Conservation (phyloP, 2,329 filamentous ascomycete genomes). For the Thielaviopsis musarum region DNA sequence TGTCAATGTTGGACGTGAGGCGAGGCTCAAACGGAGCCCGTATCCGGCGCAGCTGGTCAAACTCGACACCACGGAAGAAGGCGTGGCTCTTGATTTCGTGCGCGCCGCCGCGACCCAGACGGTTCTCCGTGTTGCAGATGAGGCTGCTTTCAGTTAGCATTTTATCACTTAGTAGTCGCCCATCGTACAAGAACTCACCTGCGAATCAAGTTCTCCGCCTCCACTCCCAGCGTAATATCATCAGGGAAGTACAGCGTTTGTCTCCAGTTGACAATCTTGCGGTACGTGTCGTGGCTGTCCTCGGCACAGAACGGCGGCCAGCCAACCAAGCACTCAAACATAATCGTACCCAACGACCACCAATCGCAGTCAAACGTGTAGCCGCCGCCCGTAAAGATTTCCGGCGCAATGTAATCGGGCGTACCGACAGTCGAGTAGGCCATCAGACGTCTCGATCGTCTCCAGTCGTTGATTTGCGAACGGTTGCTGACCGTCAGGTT, state of each 20-base stretch:
- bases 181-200: conserved; percentile 40
- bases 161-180: neutral
- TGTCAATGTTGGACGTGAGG: conserved; percentile 83
- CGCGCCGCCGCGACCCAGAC: conserved; percentile 71
- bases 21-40: conserved; percentile 92
- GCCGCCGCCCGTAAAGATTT: conserved; percentile 54
- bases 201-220: conserved; percentile 84
- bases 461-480: conserved; percentile 77
- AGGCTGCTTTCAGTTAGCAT: conserved; percentile 37
- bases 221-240: conserved; percentile 71
- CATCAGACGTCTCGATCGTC: conserved; percentile 60
- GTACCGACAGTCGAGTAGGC: conserved; percentile 96
- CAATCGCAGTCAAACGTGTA: conserved; percentile 68
- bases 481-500: conserved; percentile 96
- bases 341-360: conserved; percentile 72
- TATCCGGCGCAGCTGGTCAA: conserved; percentile 81
- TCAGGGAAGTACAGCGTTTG: conserved; percentile 93
- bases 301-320: conserved; percentile 86
- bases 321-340: conserved; percentile 71
- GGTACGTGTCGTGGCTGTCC: conserved; percentile 92
- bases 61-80: conserved; percentile 94
- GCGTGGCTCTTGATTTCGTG: conserved; percentile 85
- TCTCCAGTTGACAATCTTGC: conserved; percentile 98
- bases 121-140: conserved; percentile 84
- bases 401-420: conserved; percentile 74